Conservation (phyloP, 139 green algal genomes). For the Tetradesmus obliquus region DNA sequence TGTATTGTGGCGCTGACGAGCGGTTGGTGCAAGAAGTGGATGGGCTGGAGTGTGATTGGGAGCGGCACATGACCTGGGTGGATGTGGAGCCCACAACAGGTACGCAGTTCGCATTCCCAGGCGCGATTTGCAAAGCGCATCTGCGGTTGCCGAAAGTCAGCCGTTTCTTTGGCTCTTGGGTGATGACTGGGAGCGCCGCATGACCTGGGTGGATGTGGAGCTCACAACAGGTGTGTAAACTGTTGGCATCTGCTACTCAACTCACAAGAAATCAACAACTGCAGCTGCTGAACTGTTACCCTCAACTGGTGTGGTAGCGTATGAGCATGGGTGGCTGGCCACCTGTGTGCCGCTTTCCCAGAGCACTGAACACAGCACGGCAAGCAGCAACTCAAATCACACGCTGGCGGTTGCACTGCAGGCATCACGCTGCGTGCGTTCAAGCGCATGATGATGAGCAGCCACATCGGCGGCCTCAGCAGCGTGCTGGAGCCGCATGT, state of each 20-base stretch:
- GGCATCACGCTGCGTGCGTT: conserved; percentile 65
- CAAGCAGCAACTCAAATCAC: too few relatives aligned
- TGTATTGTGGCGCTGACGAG: conserved; percentile 37
- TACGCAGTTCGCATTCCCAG: neutral
- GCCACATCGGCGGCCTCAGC: conserved; percentile 10
- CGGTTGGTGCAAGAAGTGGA: neutral
- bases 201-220: conserved; percentile 41
- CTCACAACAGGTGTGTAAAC: conserved; percentile 19
- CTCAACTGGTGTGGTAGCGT: too few relatives aligned
- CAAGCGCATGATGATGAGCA: conserved; percentile 66
- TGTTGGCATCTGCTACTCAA: too few relatives aligned
- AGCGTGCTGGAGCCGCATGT: too few relatives aligned
- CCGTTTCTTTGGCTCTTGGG: neutral
- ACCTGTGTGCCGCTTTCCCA: neutral
- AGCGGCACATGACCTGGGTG: conserved; percentile 33
- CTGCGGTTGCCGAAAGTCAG: neutral
- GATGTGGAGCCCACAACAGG: conserved; percentile 44
- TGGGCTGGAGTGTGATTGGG: conserved; percentile 29
- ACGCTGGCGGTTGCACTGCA: neutral
- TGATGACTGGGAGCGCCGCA: neutral
- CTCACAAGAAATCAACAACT: too few relatives aligned
- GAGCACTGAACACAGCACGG: too few relatives aligned
- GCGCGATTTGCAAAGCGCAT: neutral
- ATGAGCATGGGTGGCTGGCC: too few relatives aligned
- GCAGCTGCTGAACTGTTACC: too few relatives aligned